Conservation (phyloP, 2,329 filamentous ascomycete species). For the Fusarium falciforme region DNA sequence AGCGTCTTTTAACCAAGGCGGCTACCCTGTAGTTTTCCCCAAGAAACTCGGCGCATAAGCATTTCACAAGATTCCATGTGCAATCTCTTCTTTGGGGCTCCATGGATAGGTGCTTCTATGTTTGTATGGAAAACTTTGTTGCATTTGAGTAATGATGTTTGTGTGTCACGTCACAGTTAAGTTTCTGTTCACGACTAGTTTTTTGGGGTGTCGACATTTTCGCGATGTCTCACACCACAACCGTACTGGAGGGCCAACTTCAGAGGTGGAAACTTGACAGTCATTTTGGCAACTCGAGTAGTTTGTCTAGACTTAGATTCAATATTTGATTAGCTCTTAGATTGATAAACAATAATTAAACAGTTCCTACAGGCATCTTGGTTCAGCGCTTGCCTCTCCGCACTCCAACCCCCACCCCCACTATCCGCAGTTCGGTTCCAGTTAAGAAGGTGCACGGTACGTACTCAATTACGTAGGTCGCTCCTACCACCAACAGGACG, state of each 20-base stretch:
- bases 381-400: not conserved
- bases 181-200: not conserved
- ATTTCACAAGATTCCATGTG: not conserved
- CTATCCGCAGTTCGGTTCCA: conserved; percentile 28
- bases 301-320: not conserved
- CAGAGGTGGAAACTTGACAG: not conserved
- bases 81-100: not conserved
- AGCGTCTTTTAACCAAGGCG: not conserved
- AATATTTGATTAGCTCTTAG: too few relatives aligned
- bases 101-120: not conserved
- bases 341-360: not conserved
- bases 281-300: not conserved
- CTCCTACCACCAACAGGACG: conserved; percentile 16
- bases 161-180: not conserved
- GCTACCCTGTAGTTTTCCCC: not conserved
- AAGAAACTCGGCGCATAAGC: not conserved
- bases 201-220: not conserved
- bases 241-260: not conserved
- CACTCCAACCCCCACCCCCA: conserved; percentile 24
- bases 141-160: not conserved
- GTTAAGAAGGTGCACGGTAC: conserved; percentile 35
- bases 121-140: not conserved
- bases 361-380: not conserved
- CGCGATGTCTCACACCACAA: not conserved
- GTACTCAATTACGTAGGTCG: conserved; percentile 38